Conservation (phyloP, 2,329 filamentous ascomycete genomes). For the Alternaria arborescens region DNA sequence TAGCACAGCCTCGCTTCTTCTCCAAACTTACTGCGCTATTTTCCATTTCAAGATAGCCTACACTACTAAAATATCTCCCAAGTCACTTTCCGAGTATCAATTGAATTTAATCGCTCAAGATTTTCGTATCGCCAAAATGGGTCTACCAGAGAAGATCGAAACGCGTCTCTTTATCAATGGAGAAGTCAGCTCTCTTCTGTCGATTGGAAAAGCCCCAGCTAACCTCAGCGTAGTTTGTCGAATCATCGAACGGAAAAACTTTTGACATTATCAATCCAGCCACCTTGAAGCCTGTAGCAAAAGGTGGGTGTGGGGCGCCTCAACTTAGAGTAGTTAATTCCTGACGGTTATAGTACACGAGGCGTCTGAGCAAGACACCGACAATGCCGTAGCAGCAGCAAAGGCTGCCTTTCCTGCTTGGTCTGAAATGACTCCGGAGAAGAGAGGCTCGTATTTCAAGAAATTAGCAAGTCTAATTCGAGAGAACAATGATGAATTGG, state of each 20-base stretch:
- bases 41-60: not conserved
- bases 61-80: not conserved
- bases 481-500: conserved; percentile 82
- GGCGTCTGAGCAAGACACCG: conserved; percentile 61
- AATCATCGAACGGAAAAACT: conserved; percentile 45
- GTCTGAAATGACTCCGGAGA: conserved; percentile 58
- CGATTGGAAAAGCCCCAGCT: not conserved
- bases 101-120: not conserved
- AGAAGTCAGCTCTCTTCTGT: conserved; percentile 28
- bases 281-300: conserved; percentile 82
- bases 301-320: conserved; percentile 62
- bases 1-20: conserved; percentile 6
- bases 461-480: conserved; percentile 79
- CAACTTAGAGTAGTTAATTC: not conserved
- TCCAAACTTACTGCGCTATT: not conserved
- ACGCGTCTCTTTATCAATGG: conserved; percentile 49
- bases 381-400: conserved; percentile 75
- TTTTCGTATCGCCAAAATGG: conserved; percentile 28
- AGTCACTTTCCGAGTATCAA: not conserved
- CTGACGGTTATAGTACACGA: conserved; percentile 49
- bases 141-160: conserved; percentile 41
- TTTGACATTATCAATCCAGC: conserved; percentile 80
- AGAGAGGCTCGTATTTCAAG: conserved; percentile 41
- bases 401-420: conserved; percentile 76
- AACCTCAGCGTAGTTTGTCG: conserved; percentile 34